A percentile compares a stretch with the other conserved stretches of the same genome.
Conservation (phyloP, 2,329 filamentous ascomycete genomes). For the Aspergillus sp. region DNA sequence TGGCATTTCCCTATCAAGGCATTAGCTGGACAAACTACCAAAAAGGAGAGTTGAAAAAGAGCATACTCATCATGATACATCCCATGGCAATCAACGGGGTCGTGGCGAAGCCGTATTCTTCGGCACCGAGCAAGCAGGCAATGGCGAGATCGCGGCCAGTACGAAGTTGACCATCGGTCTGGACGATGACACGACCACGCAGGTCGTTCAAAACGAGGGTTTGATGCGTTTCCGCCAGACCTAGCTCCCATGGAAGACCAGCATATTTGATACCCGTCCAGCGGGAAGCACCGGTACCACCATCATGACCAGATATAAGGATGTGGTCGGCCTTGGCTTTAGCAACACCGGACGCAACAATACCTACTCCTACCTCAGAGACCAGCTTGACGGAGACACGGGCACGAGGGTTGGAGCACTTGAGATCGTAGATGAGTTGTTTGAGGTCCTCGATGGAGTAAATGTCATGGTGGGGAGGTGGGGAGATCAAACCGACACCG, state of each 20-base stretch:
- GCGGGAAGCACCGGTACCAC: conserved; percentile 89
- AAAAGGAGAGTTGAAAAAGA: background rate
- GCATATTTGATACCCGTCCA: conserved; percentile 99
- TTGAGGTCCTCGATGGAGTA: conserved; percentile 98
- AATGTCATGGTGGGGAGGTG: conserved; percentile 94
- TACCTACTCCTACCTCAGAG: conserved; percentile 93
- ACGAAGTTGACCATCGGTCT: conserved; percentile 90
- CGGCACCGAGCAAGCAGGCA: conserved; percentile 89
- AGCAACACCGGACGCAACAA: conserved; percentile 92
- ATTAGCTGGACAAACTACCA: conserved; percentile 8
- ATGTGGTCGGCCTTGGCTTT: conserved; percentile 98
- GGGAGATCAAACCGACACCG: conserved; percentile 91
- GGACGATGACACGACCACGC: conserved; percentile 88
- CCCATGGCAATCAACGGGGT: conserved; percentile 94
- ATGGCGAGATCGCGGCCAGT: conserved; percentile 92
- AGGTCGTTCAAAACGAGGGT: conserved; percentile 93
- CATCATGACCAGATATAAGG: conserved; percentile 91
- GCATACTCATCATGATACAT: conserved; percentile 77
- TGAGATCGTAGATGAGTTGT: conserved; percentile 94
- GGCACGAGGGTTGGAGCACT: conserved; percentile 88
- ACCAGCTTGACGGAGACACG: conserved; percentile 96
- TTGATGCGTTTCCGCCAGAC: conserved; percentile 94
- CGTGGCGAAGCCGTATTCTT: conserved; percentile 96
- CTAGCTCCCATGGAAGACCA: conserved; percentile 91
- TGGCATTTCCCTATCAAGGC: conserved; percentile 20